Evolutionary conservation across 768 basidiomycete genomes (phyloP).

Genomic region (Phlebiopsis gigantea): DNA sequence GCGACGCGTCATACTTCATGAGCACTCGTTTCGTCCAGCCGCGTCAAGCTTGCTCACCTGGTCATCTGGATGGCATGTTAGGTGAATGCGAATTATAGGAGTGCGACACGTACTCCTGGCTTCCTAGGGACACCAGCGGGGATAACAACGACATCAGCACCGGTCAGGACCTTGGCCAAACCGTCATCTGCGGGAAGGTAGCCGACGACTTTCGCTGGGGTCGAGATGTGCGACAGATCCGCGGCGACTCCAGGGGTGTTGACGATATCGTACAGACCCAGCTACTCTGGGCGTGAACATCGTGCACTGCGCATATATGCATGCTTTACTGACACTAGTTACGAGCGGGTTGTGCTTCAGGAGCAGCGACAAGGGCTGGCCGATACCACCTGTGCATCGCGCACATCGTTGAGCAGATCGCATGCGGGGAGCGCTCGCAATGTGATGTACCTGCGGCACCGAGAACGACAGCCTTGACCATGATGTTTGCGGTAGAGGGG

Average conservation of each 20-base stretch:
- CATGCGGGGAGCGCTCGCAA: neutral
- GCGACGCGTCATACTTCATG: conserved; percentile 2
- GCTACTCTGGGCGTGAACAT: conserved; percentile 34
- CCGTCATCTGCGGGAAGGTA: conserved; percentile 76
- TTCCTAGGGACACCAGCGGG: conserved; percentile 97
- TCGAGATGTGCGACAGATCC: conserved; percentile 91
- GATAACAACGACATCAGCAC: conserved; percentile 89
- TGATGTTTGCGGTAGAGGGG: conserved; percentile 19
- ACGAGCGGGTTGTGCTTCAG: conserved; percentile 82
- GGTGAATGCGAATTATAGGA: neutral
- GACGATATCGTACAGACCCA: conserved; percentile 92
- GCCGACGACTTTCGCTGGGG: conserved; percentile 81
- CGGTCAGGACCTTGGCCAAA: conserved; percentile 74
- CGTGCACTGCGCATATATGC: neutral
- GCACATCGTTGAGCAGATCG: conserved; percentile 3
- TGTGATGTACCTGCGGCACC: conserved; percentile 79
- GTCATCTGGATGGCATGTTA: conserved; percentile 37
- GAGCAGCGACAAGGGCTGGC: conserved; percentile 91
- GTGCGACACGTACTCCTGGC: conserved; percentile 62
- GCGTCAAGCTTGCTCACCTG: conserved; percentile 29
- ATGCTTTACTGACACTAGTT: conserved; percentile 49
- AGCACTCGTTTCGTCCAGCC: neutral
- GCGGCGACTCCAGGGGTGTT: conserved; percentile 96
- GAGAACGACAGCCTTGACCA: conserved; percentile 89
- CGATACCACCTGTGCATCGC: conserved; percentile 76